These are phyloP conservation scores for Linum usitatissimum DNA, from an alignment of 345 rosid genomes.

Conservation along the genomic window DNA sequence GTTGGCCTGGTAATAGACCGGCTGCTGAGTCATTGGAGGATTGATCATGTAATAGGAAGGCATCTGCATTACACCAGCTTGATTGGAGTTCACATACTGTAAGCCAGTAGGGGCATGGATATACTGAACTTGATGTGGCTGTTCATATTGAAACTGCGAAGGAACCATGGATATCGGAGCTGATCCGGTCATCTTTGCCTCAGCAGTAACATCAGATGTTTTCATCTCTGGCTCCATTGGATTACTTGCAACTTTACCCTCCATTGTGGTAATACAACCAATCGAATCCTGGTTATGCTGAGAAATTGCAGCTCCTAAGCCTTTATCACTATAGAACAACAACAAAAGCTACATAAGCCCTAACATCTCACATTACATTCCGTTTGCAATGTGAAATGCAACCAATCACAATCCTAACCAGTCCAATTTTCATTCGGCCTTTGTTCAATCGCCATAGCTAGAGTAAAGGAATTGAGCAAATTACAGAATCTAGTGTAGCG, in stretches of 20 bases:
- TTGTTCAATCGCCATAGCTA: background rate
- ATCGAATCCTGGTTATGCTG: constrained; percentile 22
- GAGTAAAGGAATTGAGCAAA: background rate
- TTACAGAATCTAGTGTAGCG: background rate
- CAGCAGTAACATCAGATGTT: constrained; percentile 2
- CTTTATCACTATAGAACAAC: constrained; percentile 28
- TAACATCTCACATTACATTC: too few species aligned
- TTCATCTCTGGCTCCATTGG: constrained; percentile 11
- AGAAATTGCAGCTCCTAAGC: constrained; percentile 15
- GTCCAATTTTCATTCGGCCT: background rate
- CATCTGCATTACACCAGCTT: constrained; percentile 25
- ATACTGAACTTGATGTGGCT: constrained; percentile 29
- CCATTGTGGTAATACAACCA: constrained; percentile 18
- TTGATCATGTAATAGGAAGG: constrained; percentile 29
- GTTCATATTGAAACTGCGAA: constrained; percentile 27
- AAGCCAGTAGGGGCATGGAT: constrained; percentile 22
- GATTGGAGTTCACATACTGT: constrained; percentile 28
- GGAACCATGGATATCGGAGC: constrained; percentile 37
- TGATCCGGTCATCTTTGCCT: constrained; percentile 20
- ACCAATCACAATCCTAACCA: too few species aligned
- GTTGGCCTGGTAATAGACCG: constrained; percentile 33
- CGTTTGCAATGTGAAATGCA: too few species aligned
- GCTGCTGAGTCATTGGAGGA: constrained; percentile 27
- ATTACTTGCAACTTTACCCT: constrained; percentile 20
- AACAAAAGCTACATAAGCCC: constrained; percentile 2